A percentile compares a stretch with the other conserved stretches of the same genome.
Evolutionary conservation across 768 basidiomycete species (phyloP).

Genomic region (Tulasnella sp.): DNA sequence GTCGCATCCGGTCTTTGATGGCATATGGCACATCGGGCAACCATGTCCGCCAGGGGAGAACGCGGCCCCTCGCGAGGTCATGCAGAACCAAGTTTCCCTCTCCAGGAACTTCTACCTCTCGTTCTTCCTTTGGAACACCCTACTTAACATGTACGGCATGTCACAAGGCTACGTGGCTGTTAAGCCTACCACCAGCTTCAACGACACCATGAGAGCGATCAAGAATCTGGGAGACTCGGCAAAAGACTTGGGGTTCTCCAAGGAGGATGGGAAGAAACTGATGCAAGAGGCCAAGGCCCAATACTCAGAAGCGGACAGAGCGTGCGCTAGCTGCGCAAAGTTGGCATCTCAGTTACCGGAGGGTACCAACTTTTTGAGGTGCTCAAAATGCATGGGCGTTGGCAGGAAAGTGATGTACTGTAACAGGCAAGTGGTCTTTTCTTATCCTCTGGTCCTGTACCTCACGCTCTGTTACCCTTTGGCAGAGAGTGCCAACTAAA

Average conservation of each 20-base stretch:
- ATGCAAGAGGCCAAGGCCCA: background rate
- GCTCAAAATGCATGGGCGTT: background rate
- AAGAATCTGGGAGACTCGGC: background rate
- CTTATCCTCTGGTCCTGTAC: background rate
- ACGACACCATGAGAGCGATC: background rate
- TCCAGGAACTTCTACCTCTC: background rate
- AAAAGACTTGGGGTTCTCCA: background rate
- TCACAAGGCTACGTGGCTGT: background rate
- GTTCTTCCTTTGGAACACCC: slow-evolving; percentile 11
- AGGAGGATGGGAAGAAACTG: too few relatives aligned
- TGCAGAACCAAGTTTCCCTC: background rate
- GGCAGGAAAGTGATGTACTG: slow-evolving; percentile 3
- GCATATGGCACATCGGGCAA: background rate
- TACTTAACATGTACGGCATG: background rate
- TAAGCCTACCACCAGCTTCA: background rate
- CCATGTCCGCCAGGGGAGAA: background rate
- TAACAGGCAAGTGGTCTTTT: background rate
- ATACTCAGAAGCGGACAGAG: background rate
- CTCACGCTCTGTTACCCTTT: background rate
- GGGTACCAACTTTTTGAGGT: background rate
- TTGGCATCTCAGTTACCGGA: background rate
- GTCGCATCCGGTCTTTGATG: background rate
- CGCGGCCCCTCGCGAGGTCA: background rate
- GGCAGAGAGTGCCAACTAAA: background rate
- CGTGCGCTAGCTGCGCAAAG: background rate